These are phyloP conservation scores for Fraxinus velutina DNA, from an alignment of 305 asterid species.

Conservation along the genomic window DNA sequence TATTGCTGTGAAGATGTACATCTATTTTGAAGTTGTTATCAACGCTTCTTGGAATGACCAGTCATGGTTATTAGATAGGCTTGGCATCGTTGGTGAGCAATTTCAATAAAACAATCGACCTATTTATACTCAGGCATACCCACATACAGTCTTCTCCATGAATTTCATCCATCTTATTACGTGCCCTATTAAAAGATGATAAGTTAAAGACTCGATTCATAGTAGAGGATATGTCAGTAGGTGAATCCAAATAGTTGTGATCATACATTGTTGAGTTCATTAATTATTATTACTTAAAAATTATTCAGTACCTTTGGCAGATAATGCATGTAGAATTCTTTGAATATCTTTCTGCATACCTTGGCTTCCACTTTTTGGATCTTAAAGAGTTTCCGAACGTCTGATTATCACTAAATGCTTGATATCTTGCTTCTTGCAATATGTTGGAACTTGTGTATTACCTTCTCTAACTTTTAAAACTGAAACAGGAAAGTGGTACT, in stretches of 20 bases:
- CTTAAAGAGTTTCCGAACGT: conserved; percentile 10
- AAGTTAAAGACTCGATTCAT: neutral
- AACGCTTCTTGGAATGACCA: neutral
- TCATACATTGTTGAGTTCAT: neutral
- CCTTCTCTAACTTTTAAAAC: conserved; percentile 13
- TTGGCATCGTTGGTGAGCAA: neutral
- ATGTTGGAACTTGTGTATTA: neutral
- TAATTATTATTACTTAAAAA: neutral
- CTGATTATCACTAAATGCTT: neutral
- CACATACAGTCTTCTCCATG: neutral
- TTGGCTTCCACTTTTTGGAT: neutral
- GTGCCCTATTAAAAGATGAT: neutral
- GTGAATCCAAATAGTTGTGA: neutral
- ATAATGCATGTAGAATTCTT: neutral
- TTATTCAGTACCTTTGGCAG: neutral
- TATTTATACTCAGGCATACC: neutral
- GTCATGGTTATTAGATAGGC: neutral
- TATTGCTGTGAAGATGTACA: neutral
- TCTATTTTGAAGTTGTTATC: neutral
- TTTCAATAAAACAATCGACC: neutral
- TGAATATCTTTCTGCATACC: neutral
- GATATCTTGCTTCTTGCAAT: neutral
- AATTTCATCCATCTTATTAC: neutral
- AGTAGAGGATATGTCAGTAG: neutral
- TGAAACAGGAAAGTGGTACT: conserved; percentile 81